Conservation (phyloP, 2,329 filamentous ascomycete species). For the Aspergillus puulaauensis region DNA sequence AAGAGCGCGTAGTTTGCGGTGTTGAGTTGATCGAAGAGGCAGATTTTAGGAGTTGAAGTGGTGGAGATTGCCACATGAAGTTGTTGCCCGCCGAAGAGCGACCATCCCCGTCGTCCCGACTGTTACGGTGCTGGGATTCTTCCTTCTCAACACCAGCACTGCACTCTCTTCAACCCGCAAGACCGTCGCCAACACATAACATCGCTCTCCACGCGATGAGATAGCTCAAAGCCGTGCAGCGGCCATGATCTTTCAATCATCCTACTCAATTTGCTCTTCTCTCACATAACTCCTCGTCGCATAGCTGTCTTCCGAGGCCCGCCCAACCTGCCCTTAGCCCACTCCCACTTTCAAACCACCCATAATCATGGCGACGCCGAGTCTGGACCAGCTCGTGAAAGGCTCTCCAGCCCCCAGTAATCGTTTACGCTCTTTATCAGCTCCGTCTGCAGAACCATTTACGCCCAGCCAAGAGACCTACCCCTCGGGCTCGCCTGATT, state of each 20-base stretch:
- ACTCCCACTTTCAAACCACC: constrained; percentile 4
- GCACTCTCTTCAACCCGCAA: not conserved
- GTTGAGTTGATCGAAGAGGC: not conserved
- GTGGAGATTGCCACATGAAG: not conserved
- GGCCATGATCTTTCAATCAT: constrained; percentile 23
- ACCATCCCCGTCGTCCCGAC: constrained; percentile 1
- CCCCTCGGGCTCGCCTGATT: constrained; percentile 26
- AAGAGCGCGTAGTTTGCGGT: not conserved
- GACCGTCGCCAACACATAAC: not conserved
- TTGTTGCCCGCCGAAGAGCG: constrained; percentile 10
- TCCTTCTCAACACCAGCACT: not conserved
- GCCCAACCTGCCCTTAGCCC: not conserved
- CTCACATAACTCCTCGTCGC: not conserved
- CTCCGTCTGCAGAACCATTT: constrained; percentile 24
- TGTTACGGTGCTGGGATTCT: not conserved
- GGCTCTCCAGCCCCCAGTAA: constrained; percentile 70
- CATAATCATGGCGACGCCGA: constrained; percentile 57
- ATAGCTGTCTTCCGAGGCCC: not conserved
- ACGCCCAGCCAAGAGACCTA: constrained; percentile 15
- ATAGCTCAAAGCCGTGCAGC: constrained; percentile 24
- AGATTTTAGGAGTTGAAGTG: not conserved
- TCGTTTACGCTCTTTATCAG: constrained; percentile 34
- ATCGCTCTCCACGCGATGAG: constrained; percentile 21
- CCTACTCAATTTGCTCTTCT: constrained; percentile 1
- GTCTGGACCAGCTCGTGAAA: constrained; percentile 88